These are phyloP conservation scores for Claviceps digitariae DNA, from an alignment of 2,329 filamentous ascomycete genomes.

Conservation along the genomic window DNA sequence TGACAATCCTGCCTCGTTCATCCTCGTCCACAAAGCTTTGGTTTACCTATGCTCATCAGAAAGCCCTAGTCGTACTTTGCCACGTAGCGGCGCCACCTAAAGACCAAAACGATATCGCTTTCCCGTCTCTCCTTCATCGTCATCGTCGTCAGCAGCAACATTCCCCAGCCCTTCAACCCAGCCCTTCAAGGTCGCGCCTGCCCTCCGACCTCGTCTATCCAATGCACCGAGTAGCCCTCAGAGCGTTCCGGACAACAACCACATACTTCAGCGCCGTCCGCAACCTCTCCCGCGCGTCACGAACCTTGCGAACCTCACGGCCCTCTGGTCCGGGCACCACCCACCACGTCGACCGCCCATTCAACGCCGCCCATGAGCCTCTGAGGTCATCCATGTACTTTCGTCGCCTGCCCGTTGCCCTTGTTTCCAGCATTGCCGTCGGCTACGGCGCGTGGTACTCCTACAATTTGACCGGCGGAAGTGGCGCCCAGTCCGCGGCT, in stretches of 20 bases:
- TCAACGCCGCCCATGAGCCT: constrained; percentile 31
- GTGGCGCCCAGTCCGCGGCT: constrained; percentile 19
- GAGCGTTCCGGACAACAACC: constrained; percentile 55
- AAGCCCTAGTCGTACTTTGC: neutral
- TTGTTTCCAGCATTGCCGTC: constrained; percentile 53
- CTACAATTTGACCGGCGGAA: constrained; percentile 36
- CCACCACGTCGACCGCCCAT: constrained; percentile 12
- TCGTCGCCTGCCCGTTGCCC: constrained; percentile 51
- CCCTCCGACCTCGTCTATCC: constrained; percentile 14
- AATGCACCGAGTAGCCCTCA: constrained; percentile 64
- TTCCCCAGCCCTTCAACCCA: too few species aligned
- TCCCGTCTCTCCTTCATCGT: neutral
- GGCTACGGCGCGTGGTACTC: constrained; percentile 68
- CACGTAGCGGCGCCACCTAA: neutral
- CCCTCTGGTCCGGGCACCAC: constrained; percentile 16
- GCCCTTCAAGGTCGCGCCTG: neutral
- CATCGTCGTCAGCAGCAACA: neutral
- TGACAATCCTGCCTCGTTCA: neutral
- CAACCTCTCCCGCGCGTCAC: constrained; percentile 35
- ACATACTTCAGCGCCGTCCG: constrained; percentile 49
- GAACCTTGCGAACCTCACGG: constrained; percentile 6
- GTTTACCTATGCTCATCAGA: neutral
- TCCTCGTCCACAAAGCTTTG: neutral
- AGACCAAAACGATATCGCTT: neutral
- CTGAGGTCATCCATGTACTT: constrained; percentile 63